Percentiles rank a stretch among this genome's conserved stretches.
These are phyloP conservation scores for Xylaria sp. DNA, from an alignment of 2,329 filamentous ascomycete genomes.

Conservation along the genomic window DNA sequence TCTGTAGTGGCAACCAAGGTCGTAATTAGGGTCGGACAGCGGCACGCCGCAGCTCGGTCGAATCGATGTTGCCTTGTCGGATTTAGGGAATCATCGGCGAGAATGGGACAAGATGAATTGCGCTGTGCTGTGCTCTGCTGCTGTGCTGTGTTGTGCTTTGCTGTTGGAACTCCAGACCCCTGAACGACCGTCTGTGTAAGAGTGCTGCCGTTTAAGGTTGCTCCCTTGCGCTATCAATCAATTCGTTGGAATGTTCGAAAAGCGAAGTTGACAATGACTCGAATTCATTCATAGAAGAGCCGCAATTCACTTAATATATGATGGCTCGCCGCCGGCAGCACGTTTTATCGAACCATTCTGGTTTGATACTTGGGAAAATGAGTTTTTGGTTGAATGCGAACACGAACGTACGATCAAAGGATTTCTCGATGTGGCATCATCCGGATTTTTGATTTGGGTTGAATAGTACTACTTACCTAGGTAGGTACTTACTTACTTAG, in stretches of 20 bases:
- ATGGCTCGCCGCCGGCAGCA: not conserved
- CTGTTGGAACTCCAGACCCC: constrained; percentile 30
- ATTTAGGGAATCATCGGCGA: not conserved
- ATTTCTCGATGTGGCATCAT: constrained; percentile 29
- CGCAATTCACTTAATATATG: constrained; percentile 16
- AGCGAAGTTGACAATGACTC: constrained; percentile 3
- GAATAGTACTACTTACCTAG: not conserved
- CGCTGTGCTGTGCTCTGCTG: too few species aligned
- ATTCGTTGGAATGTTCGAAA: constrained; percentile 10
- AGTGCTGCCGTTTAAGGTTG: constrained; percentile 20
- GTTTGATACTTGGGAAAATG: not conserved
- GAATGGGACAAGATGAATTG: not conserved
- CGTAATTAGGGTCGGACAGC: not conserved
- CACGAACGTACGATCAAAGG: constrained; percentile 31
- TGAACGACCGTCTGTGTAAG: constrained; percentile 38
- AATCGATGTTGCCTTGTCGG: not conserved
- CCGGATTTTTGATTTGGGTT: not conserved
- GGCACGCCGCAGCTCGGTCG: not conserved
- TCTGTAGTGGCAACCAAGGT: not conserved
- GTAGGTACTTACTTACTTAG: too few species aligned
- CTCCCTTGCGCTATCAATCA: constrained; percentile 6
- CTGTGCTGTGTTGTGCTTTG: too few species aligned
- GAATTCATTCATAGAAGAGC: not conserved
- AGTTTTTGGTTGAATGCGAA: constrained; percentile 21
- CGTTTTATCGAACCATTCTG: constrained; percentile 19